Conservation (phyloP, 2,329 filamentous ascomycete species). For the Fusarium palustre region DNA sequence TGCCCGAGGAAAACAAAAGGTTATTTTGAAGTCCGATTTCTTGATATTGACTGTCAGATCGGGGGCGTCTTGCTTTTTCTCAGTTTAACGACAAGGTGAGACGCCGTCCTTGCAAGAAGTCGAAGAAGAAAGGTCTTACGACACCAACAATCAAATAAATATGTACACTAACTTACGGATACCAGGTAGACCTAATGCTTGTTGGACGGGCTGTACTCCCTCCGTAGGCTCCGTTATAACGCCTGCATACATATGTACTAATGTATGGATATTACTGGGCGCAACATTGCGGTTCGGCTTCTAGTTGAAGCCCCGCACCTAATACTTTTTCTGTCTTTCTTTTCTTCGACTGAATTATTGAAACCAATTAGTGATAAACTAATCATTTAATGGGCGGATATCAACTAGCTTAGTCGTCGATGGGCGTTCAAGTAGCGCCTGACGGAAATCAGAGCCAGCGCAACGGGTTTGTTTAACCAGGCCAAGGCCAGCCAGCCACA, state of each 20-base stretch:
- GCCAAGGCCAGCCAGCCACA: constrained; percentile 18
- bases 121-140: constrained; percentile 15
- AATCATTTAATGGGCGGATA: background rate
- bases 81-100: constrained; percentile 14
- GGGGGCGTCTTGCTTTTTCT: background rate
- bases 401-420: background rate
- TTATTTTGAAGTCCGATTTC: background rate
- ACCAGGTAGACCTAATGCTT: background rate
- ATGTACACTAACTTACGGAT: background rate
- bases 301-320: constrained; percentile 27
- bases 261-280: constrained; percentile 13
- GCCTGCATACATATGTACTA: constrained; percentile 1
- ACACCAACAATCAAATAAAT: background rate
- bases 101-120: constrained; percentile 15
- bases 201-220: background rate
- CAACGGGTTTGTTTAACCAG: constrained; percentile 13
- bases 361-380: background rate
- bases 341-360: background rate
- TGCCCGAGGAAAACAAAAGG: background rate
- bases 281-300: constrained; percentile 42
- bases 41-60: constrained; percentile 14
- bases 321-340: constrained; percentile 1
- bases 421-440: background rate
- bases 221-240: constrained; percentile 16
- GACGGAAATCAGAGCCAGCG: constrained; percentile 11